A percentile compares a stretch with the other conserved stretches of the same genome.
phyloP scores from a whole-genome alignment of 179 eudicot species.

The Drosera spatulata region DNA sequence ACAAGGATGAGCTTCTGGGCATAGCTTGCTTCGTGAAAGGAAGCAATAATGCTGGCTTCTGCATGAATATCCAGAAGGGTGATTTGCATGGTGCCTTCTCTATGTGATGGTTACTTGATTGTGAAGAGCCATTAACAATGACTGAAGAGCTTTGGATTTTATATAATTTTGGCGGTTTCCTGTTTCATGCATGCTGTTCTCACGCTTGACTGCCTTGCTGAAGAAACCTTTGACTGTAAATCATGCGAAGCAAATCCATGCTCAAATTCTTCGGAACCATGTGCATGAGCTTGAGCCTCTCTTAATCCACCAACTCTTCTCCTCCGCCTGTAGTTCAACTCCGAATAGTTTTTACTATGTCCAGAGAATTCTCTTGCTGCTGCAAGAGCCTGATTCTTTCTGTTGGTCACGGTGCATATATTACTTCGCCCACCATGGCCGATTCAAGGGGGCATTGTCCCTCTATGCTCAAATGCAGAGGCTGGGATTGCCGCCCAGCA shows the following conservation, averaged over 20 bases:
- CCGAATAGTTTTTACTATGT: constrained; percentile 24
- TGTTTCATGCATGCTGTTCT: constrained; percentile 26
- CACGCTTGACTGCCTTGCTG: constrained; percentile 31
- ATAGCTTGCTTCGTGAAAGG: no score
- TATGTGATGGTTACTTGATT: no score
- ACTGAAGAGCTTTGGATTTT: no score
- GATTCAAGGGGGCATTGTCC: constrained; percentile 46
- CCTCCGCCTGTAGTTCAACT: constrained; percentile 14
- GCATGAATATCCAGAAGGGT: no score
- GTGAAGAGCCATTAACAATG: no score
- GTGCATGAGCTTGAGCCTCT: constrained; percentile 28
- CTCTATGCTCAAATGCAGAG: constrained; percentile 53
- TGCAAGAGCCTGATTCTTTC: constrained; percentile 31
- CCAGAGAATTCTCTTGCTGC: constrained; percentile 26
- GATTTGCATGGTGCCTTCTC: no score
- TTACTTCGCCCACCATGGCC: constrained; percentile 36
- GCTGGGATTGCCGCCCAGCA: constrained; percentile 29
- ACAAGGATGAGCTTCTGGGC: no score
- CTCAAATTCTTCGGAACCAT: constrained; percentile 33
- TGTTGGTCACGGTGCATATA: constrained; percentile 52
- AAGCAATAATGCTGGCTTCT: no score
- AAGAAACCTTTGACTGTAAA: constrained; percentile 29
- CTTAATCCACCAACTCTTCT: constrained; percentile 28
- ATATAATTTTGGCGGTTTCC: no score
- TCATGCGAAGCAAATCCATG: constrained; percentile 65